These are phyloP conservation scores for Russula abietina DNA, from an alignment of 768 basidiomycete genomes.

Conservation along the genomic window DNA sequence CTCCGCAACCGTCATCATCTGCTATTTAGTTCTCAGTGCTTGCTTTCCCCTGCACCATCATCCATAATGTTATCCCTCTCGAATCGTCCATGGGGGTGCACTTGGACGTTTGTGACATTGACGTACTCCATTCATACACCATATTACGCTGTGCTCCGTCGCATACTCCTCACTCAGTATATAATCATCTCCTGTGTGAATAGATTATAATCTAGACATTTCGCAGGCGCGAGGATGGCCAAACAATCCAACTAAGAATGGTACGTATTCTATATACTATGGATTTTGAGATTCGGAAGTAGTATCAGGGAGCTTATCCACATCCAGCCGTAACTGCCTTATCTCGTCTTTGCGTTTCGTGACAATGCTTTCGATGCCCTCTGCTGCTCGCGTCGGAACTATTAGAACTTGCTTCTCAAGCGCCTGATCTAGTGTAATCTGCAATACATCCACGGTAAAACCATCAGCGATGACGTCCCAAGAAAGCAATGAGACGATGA, in stretches of 20 bases:
- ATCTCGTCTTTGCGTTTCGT: conserved; percentile 17
- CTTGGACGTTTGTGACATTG: conserved; percentile 1
- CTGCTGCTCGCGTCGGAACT: conserved; percentile 23
- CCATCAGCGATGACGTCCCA: background rate
- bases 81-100: background rate
- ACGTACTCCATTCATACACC: background rate
- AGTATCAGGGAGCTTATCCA: conserved; percentile 1
- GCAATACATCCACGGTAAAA: background rate
- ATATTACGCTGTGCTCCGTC: background rate
- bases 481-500: background rate
- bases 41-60: background rate
- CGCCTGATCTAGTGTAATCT: conserved; percentile 19
- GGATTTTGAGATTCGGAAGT: background rate
- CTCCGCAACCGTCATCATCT: conserved; percentile 17
- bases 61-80: background rate
- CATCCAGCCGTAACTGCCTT: conserved; percentile 8
- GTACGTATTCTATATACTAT: background rate
- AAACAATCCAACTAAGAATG: background rate
- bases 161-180: conserved; percentile 17
- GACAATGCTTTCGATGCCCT: conserved; percentile 24
- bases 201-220: conserved; percentile 15
- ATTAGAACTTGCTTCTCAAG: conserved; percentile 23
- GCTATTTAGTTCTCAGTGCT: conserved; percentile 9
- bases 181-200: conserved; percentile 19
- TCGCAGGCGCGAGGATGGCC: background rate